Percentiles rank a stretch among this genome's conserved stretches.
Conservation (phyloP, 176 grass and related monocot species). For the Ensete ventricosum region DNA sequence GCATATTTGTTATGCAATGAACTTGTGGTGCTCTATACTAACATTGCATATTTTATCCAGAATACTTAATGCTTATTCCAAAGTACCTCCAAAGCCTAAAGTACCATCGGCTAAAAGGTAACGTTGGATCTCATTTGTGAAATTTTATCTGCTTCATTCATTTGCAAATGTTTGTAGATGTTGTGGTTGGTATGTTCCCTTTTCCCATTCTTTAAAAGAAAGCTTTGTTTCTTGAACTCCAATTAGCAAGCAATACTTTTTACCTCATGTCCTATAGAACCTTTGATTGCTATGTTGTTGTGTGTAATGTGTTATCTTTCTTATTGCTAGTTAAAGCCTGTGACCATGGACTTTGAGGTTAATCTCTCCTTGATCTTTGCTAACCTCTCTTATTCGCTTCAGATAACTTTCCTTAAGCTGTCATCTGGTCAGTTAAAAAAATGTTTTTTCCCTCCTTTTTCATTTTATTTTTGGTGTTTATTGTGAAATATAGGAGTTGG, state of each 20-base stretch:
- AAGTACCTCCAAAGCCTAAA: constrained; percentile 25
- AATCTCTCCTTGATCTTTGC: too few species aligned
- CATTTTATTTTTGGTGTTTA: too few species aligned
- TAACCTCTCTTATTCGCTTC: too few species aligned
- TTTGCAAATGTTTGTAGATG: not conserved
- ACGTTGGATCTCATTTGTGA: not conserved
- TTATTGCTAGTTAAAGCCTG: not conserved
- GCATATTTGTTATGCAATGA: not conserved
- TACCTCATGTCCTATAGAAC: not conserved
- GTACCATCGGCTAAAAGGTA: constrained; percentile 48
- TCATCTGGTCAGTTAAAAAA: too few species aligned
- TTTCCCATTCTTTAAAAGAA: not conserved
- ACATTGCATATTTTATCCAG: constrained; percentile 17
- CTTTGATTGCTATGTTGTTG: not conserved
- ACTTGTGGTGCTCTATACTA: not conserved
- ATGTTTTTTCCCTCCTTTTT: too few species aligned
- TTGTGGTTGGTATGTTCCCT: not conserved
- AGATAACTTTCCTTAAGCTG: too few species aligned
- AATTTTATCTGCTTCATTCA: not conserved
- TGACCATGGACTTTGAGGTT: too few species aligned
- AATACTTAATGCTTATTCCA: constrained; percentile 38
- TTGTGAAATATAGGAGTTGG: too few species aligned
- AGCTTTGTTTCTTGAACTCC: not conserved
- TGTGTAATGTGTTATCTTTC: not conserved
- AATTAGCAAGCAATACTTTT: not conserved